Base-by-base conservation (phyloP, 805 yeast species). In the Yarrowia sp. region DNA sequence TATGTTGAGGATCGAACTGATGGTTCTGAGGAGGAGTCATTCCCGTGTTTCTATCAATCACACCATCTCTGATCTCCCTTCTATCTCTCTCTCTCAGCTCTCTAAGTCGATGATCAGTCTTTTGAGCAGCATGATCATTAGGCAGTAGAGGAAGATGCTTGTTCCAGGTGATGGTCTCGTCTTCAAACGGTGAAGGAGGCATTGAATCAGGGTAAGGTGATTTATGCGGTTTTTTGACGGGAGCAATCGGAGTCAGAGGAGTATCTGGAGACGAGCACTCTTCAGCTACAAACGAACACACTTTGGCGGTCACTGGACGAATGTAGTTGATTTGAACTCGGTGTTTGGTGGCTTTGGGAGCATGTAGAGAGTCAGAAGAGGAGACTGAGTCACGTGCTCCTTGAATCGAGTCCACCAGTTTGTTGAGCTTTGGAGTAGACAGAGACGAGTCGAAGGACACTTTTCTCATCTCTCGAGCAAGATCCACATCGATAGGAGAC, bases 361-460 rank as follows among this genome's bases (percentile, higher is more conserved):
- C 47, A 9, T 55, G 47, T 10, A 39, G 8, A 7, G 58, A 51
- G 43, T 51, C 58, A 8, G 42, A 18, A 5, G 58, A 51, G n/a
- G 58, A 51, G 18, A 36, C 18, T 8, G 58, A 51, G 58, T 51
- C 58, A 4, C 43, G 58, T 1, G 58, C 8, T 31, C 47, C 31
- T 15, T 55, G 61, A 38, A 55, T 55, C 43, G 18, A 18, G 38
- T 55, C 61, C 15, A 55, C 61, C 38, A 55, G 47, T 38, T 55
- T 39, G 47, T 55, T 55, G 47, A 55, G 61, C 47, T 55, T 39
- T 15, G 61, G 61, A 13, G 61, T 31, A 8, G 36, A 10, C 15
- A 55, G 31, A 11, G 61, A 55, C n/a, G 61, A 55, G 47, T 55
- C 61, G 9, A 55, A 55, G 9, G 61, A 55, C 17, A 55, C 61